Base-by-base conservation (phyloP, 2,329 filamentous ascomycete genomes). In the Monilinia aucupariae region DNA sequence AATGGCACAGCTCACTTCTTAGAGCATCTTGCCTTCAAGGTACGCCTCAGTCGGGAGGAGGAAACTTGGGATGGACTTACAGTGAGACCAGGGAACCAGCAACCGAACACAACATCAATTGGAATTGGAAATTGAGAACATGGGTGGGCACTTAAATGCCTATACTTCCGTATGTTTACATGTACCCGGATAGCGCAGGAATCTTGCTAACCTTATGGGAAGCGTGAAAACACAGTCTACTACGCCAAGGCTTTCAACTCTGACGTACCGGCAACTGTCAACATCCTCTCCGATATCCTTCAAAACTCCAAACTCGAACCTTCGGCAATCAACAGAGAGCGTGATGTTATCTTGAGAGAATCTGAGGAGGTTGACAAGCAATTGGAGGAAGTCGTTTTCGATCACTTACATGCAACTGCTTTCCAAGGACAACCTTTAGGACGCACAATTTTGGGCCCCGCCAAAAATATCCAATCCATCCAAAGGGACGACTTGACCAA, bases 311-410 rank as follows among this genome's bases (percentile, higher is more conserved):
- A 96, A 83, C 91, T 99, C 76, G 94, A 99, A 81, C 81, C 86
- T 74, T 81, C 85, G 64, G 93, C 94, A 73, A 97, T 94, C 75
- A 92, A 99, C 84, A 90, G 96, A 71, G 94, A 99, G 84, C 90
- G 94, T 76, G 93, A 97, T 80, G 96, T 99, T 75, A 99, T 99
- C 76, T 87, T 99, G 74, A 89, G 94, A 75, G 94, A 99, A 81
- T 94, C 96, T 74, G 94, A 99, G 81, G 94, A 99, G 84, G 96
- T 99, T 71, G 94, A 99, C 85, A 99, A 99, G 86, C 93, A 97
- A 82, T 83, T 97, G 64, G 96, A 99, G 82, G 94, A 99, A 81
- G 94, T 99, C 71, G 96, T 99, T 65, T 99, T 99, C 75, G 94
- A 99, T 81, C 94, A 99, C 80, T 84, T 99, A 65, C 94, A 99